Evolutionary conservation across 1,284 basidiomycete species (phyloP).

Genomic region (Sporisorium iseilematis-ciliati): DNA sequence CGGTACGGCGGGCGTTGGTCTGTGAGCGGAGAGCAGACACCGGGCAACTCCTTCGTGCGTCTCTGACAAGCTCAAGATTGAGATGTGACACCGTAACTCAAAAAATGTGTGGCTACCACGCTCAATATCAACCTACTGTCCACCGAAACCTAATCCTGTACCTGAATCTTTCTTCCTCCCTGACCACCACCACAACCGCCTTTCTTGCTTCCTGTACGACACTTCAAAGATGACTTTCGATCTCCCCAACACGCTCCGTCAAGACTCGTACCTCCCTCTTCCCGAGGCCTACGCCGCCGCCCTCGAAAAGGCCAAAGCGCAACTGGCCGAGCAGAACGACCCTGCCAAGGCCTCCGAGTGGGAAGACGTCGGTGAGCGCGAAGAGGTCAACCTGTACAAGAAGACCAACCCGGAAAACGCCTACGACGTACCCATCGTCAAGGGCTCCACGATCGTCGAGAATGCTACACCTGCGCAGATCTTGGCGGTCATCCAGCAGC

Average conservation of each 20-base stretch:
- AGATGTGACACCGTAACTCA: too few species aligned
- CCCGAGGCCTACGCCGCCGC: constrained; percentile 53
- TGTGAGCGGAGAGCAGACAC: not conserved
- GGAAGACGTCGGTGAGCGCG: constrained; percentile 59
- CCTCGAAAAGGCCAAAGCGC: constrained; percentile 51
- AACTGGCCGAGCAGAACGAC: constrained; percentile 45
- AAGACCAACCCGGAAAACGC: constrained; percentile 59
- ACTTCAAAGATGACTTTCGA: constrained; percentile 62
- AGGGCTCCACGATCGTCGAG: constrained; percentile 59
- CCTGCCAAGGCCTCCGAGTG: constrained; percentile 52
- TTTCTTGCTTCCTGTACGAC: too few species aligned
- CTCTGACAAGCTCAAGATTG: too few species aligned
- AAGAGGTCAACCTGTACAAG: constrained; percentile 59
- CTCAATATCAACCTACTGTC: not conserved
- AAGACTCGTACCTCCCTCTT: constrained; percentile 39
- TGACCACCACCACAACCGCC: not conserved
- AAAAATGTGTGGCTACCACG: not conserved
- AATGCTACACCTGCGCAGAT: constrained; percentile 61
- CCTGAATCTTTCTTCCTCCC: not conserved
- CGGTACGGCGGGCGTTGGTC: too few species aligned
- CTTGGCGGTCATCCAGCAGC: constrained; percentile 58
- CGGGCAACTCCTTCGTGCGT: too few species aligned
- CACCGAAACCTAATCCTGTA: not conserved
- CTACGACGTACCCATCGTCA: constrained; percentile 58
- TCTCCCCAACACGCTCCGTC: constrained; percentile 37